These are phyloP conservation scores for Colletotrichum orchidophilum DNA, from an alignment of 2,329 filamentous ascomycete species.

Conservation along the genomic window DNA sequence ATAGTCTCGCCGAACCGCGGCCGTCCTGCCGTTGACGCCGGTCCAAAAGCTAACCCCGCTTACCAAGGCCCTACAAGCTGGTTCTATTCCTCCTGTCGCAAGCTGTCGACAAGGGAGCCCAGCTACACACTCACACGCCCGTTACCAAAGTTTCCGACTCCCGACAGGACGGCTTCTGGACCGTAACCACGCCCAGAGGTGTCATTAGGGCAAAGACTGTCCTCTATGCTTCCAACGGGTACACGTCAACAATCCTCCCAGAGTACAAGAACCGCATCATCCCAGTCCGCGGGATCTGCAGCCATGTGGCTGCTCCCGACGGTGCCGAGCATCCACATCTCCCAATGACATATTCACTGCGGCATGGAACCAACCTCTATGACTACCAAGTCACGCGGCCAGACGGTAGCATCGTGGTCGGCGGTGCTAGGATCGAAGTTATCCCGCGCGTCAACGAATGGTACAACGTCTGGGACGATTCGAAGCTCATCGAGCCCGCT, in stretches of 20 bases:
- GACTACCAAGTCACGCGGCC: conserved; percentile 54
- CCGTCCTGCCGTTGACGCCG: background rate
- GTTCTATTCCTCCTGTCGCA: conserved; percentile 58
- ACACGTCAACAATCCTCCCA: conserved; percentile 69
- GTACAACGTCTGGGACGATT: conserved; percentile 55
- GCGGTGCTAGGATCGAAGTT: conserved; percentile 44
- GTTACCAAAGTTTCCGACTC: conserved; percentile 34
- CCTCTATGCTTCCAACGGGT: conserved; percentile 74
- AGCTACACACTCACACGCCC: conserved; percentile 33
- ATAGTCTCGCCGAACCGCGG: background rate
- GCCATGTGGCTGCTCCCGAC: conserved; percentile 39
- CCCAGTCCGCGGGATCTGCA: conserved; percentile 63
- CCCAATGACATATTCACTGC: conserved; percentile 39
- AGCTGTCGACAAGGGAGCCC: conserved; percentile 46
- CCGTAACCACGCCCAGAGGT: conserved; percentile 61
- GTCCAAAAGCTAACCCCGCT: background rate
- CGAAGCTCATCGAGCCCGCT: conserved; percentile 48
- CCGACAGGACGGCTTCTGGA: conserved; percentile 35
- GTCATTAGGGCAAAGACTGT: conserved; percentile 61
- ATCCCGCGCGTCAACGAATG: conserved; percentile 42
- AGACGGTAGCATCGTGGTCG: conserved; percentile 55
- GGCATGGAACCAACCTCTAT: conserved; percentile 35
- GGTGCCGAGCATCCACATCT: conserved; percentile 34
- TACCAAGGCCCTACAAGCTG: conserved; percentile 63
- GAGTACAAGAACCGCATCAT: conserved; percentile 69